phyloP scores from a whole-genome alignment of 2,329 filamentous ascomycete species.

The Paracoccidioides brasiliensis region DNA sequence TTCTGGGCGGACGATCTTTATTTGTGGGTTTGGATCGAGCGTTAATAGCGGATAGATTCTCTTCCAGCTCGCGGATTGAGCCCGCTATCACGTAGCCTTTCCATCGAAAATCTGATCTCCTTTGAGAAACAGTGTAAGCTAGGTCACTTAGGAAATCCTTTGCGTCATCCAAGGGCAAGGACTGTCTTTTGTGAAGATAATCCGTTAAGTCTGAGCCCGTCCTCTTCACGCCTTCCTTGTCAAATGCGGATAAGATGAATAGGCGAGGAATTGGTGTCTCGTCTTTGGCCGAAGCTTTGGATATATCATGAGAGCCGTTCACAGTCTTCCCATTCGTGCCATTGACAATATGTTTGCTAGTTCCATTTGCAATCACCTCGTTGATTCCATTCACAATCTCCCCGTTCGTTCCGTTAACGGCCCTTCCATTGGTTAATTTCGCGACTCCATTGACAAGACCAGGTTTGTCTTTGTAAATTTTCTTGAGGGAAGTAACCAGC shows the following conservation, averaged over 20 bases:
- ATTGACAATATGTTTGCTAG: not conserved
- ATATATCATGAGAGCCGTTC: not conserved
- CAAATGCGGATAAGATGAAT: constrained; percentile 10
- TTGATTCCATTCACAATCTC: not conserved
- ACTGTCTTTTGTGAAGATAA: not conserved
- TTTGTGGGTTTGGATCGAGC: constrained; percentile 1
- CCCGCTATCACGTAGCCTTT: not conserved
- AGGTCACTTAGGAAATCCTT: constrained; percentile 4
- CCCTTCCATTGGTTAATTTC: not conserved
- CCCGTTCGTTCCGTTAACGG: not conserved
- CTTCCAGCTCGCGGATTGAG: constrained; percentile 2
- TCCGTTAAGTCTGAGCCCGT: constrained; percentile 17
- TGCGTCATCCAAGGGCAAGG: not conserved
- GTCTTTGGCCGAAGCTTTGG: not conserved
- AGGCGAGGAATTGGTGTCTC: not conserved
- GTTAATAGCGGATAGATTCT: not conserved
- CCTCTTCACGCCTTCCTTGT: constrained; percentile 21
- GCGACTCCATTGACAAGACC: not conserved
- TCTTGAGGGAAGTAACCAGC: not conserved
- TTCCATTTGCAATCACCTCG: not conserved
- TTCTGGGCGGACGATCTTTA: constrained; percentile 1
- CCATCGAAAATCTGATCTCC: constrained; percentile 2
- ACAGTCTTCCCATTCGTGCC: not conserved
- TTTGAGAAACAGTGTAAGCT: constrained; percentile 6
- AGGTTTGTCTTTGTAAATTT: not conserved